These are phyloP conservation scores for Odontarrhena argentea DNA, from an alignment of 345 rosid species.

Conservation along the genomic window DNA sequence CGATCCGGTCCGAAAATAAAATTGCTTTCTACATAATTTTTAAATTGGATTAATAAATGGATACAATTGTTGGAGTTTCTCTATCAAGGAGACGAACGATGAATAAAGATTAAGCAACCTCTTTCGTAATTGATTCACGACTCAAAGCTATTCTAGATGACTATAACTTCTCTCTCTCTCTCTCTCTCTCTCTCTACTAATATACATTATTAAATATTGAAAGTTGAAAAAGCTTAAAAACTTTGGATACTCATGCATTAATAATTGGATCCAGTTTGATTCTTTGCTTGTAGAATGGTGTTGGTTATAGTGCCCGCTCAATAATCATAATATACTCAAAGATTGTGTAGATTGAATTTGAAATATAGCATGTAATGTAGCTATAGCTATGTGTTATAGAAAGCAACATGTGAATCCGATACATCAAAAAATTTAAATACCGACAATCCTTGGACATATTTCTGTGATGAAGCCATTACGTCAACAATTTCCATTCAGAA, in stretches of 20 bases:
- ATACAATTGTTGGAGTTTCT: slow-evolving; percentile 25
- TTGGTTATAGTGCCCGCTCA: no score
- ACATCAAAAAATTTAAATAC: background rate
- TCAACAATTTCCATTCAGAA: background rate
- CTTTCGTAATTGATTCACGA: slow-evolving; percentile 32
- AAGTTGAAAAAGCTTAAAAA: background rate
- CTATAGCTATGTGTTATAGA: no score
- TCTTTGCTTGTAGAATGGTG: background rate
- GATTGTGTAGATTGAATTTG: background rate
- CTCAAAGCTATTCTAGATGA: slow-evolving; percentile 38
- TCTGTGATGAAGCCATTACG: background rate
- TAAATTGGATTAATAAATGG: no score
- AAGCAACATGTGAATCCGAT: no score
- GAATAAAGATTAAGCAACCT: slow-evolving; percentile 37
- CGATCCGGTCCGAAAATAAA: no score
- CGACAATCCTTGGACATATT: background rate
- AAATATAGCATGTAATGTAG: background rate
- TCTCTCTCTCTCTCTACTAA: background rate
- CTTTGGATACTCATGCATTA: background rate
- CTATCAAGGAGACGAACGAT: slow-evolving; percentile 29
- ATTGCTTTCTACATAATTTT: no score
- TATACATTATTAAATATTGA: background rate
- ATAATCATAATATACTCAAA: background rate
- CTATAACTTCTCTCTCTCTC: slow-evolving; percentile 16
- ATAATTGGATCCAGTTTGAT: slow-evolving; percentile 1